Conservation (phyloP, 768 basidiomycete genomes). For the Leccinum olivaceopallidum region DNA sequence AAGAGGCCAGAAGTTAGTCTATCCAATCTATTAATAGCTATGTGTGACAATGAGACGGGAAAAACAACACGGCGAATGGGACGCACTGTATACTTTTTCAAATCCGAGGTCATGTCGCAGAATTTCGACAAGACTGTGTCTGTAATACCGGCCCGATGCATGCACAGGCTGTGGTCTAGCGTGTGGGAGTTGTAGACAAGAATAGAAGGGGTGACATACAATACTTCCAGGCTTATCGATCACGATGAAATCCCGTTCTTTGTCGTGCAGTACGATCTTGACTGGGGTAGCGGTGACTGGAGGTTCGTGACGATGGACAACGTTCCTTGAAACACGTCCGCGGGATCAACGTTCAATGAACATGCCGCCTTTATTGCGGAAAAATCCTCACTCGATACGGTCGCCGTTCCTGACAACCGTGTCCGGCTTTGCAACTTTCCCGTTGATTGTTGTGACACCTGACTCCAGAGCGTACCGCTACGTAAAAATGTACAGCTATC, state of each 20-base stretch:
- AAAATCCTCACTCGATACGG: constrained; percentile 72
- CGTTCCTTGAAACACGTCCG: constrained; percentile 55
- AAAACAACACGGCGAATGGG: constrained; percentile 1
- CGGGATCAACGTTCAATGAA: constrained; percentile 5
- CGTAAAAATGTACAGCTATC: background rate
- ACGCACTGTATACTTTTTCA: constrained; percentile 80
- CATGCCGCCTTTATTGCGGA: background rate
- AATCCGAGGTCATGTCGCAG: constrained; percentile 83
- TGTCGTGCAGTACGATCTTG: constrained; percentile 75
- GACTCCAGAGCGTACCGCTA: constrained; percentile 79
- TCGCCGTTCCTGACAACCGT: constrained; percentile 86
- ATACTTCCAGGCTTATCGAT: constrained; percentile 97
- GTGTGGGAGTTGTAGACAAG: background rate
- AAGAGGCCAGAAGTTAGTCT: constrained; percentile 93
- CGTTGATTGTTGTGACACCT: constrained; percentile 95
- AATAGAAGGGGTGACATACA: constrained; percentile 53
- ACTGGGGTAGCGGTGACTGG: constrained; percentile 87
- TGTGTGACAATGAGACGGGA: background rate
- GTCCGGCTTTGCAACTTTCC: constrained; percentile 76
- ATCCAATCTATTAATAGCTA: constrained; percentile 94
- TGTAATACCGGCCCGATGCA: constrained; percentile 85
- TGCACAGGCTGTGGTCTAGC: constrained; percentile 72
- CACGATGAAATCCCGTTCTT: constrained; percentile 80
- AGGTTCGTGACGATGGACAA: constrained; percentile 96
- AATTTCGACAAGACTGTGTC: constrained; percentile 86